Evolutionary conservation across 1,139 yeast genomes (phyloP).

Genomic region (Magnusiomyces suaveolens): DNA sequence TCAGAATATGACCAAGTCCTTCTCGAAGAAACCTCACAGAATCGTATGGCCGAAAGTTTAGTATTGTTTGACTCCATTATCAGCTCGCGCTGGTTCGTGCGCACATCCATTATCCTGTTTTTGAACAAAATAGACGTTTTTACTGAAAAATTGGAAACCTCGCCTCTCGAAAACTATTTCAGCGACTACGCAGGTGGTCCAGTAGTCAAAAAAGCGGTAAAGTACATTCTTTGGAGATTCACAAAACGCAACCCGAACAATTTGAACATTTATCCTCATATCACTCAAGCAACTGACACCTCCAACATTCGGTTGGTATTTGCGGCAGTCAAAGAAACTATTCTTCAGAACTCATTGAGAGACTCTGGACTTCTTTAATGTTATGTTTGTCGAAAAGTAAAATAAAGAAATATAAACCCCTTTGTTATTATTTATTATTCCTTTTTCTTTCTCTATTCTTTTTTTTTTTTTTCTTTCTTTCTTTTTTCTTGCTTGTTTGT

Average conservation of each 20-base stretch:
- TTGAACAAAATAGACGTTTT: conserved; percentile 84
- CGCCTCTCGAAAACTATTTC: conserved; percentile 75
- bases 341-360: conserved; percentile 70
- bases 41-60: conserved; percentile 76
- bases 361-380: conserved; percentile 73
- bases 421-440: too few relatives aligned
- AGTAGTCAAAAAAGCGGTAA: conserved; percentile 88
- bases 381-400: too few relatives aligned
- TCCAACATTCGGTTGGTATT: conserved; percentile 79
- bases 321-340: conserved; percentile 86
- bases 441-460: background rate
- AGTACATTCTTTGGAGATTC: conserved; percentile 84
- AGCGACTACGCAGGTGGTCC: conserved; percentile 87
- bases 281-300: conserved; percentile 92
- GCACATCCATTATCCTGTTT: conserved; percentile 77
- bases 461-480: background rate
- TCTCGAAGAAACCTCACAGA: conserved; percentile 61
- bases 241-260: conserved; percentile 78
- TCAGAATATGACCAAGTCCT: conserved; percentile 85
- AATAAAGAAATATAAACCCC: background rate
- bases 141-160: conserved; percentile 70
- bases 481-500: conserved; percentile 7
- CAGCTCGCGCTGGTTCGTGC: conserved; percentile 87
- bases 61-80: conserved; percentile 83
- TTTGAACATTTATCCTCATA: conserved; percentile 75